phyloP scores from a whole-genome alignment of 345 rosid genomes.

The Brassica nigra region DNA sequence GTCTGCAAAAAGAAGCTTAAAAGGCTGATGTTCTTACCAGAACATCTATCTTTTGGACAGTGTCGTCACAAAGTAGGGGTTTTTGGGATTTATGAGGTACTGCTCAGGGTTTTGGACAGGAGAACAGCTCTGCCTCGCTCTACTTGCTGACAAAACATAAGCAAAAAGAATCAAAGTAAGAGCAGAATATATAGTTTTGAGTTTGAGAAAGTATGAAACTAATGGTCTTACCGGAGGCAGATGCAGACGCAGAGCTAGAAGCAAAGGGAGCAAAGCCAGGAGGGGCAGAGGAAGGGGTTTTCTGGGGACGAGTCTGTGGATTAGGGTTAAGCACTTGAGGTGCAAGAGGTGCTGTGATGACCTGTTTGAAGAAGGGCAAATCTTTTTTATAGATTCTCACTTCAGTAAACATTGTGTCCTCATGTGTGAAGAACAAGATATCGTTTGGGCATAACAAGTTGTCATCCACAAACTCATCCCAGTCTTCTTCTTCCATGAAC shows the following conservation, averaged over 20 bases:
- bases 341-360: neutral
- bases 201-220: neutral
- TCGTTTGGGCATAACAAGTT: neutral
- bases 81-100: neutral
- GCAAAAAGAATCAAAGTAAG: neutral
- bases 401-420: neutral
- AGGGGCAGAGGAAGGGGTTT: neutral
- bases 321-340: neutral
- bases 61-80: neutral
- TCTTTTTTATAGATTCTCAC: neutral
- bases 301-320: neutral
- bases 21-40: neutral
- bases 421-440: neutral
- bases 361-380: neutral
- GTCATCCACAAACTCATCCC: neutral
- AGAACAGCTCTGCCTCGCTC: neutral
- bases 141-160: neutral
- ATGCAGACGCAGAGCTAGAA: neutral
- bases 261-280: neutral
- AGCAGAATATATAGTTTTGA: neutral
- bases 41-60: neutral
- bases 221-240: neutral
- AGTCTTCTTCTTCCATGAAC: neutral
- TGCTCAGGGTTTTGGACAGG: neutral
- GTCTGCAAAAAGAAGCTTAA: neutral